Evolutionary conservation across 768 basidiomycete species (phyloP).

Genomic region (Phylloporus sp.): DNA sequence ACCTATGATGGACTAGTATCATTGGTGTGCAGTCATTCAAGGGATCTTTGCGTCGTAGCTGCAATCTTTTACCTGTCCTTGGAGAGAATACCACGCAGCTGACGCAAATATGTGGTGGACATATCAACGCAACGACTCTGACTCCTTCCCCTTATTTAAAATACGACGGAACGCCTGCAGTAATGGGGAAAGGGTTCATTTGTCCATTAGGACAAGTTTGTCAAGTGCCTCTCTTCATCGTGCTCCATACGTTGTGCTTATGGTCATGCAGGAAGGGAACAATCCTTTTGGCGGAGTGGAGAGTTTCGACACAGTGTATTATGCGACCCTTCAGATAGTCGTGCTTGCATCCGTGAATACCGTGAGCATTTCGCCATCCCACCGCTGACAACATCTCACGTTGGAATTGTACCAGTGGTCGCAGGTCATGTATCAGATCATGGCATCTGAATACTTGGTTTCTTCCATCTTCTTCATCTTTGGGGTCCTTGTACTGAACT

Average conservation of each 20-base stretch:
- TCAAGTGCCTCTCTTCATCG: slow-evolving; percentile 40
- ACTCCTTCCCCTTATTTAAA: slow-evolving; percentile 39
- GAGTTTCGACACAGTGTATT: slow-evolving; percentile 88
- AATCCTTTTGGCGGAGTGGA: slow-evolving; percentile 66
- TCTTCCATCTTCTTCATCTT: slow-evolving; percentile 85
- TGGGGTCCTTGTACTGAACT: slow-evolving; percentile 82
- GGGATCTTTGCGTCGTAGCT: slow-evolving; percentile 70
- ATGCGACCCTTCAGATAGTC: slow-evolving; percentile 74
- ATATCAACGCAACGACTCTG: slow-evolving; percentile 58
- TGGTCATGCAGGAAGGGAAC: slow-evolving; percentile 42
- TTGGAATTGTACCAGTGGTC: slow-evolving; percentile 50
- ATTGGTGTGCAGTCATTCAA: slow-evolving; percentile 94
- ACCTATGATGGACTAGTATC: slow-evolving; percentile 40
- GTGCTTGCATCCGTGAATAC: slow-evolving; percentile 77
- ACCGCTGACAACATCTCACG: neutral
- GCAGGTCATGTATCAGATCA: slow-evolving; percentile 78
- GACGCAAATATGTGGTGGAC: slow-evolving; percentile 74
- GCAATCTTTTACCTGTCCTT: slow-evolving; percentile 48
- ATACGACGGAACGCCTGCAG: slow-evolving; percentile 34
- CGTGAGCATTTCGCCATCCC: slow-evolving; percentile 38
- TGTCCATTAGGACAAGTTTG: slow-evolving; percentile 87
- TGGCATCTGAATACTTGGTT: slow-evolving; percentile 87
- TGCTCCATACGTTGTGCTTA: neutral
- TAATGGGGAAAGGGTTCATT: slow-evolving; percentile 70
- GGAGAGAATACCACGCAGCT: slow-evolving; percentile 48